Conservation (phyloP, 148 eudicot genomes). For the Rhododendron mucronatum region DNA sequence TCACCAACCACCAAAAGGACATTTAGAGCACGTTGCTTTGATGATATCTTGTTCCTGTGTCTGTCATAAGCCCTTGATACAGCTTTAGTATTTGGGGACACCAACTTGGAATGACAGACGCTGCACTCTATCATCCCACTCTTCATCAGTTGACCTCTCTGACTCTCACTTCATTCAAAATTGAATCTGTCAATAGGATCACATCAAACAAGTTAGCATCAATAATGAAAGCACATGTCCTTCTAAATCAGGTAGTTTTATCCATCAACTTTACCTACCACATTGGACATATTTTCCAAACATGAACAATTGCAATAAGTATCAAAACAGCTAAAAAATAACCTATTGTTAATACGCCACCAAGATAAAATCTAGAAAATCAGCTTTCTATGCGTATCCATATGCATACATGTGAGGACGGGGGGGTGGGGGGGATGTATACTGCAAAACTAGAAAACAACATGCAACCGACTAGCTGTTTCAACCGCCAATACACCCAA, state of each 20-base stretch:
- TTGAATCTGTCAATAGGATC: neutral
- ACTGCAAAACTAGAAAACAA: neutral
- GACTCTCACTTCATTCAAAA: neutral
- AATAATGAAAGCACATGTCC: neutral
- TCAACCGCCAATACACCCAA: neutral
- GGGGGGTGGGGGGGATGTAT: too few species aligned
- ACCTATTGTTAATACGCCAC: neutral
- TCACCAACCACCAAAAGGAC: conserved; percentile 82
- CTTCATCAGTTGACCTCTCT: conserved; percentile 37
- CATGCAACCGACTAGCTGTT: neutral
- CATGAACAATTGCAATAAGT: neutral
- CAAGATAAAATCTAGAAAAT: neutral
- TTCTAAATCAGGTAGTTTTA: neutral
- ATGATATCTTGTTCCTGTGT: conserved; percentile 66
- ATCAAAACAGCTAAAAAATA: neutral
- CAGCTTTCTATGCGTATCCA: too few species aligned
- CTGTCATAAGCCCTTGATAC: conserved; percentile 80
- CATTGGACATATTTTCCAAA: conserved; percentile 5
- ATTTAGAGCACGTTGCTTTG: conserved; percentile 79
- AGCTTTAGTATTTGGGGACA: conserved; percentile 52
- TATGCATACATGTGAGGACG: too few species aligned
- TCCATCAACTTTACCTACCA: neutral
- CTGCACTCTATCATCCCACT: conserved; percentile 85
- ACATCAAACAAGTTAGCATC: neutral
- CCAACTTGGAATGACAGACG: conserved; percentile 79